Base-by-base conservation (phyloP, 495 filamentous ascomycete genomes). In the Aspergillus diversus region DNA sequence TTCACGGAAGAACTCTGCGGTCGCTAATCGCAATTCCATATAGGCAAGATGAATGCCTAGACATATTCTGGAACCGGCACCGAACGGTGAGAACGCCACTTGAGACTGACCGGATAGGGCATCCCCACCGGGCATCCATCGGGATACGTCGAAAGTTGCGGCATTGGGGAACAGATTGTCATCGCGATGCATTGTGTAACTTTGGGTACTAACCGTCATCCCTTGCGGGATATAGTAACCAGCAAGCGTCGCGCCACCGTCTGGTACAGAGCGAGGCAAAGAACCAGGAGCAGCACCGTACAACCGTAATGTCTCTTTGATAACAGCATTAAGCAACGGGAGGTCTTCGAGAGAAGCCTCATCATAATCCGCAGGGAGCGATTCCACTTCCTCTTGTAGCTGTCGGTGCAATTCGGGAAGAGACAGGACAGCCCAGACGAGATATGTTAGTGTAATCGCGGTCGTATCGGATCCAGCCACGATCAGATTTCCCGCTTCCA, bases 261-360 rank as follows among this genome's bases (percentile, higher is more conserved):
- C 48, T 0, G 70, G 66, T 0, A 69, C 65, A 12, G 67, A 51
- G 3, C 82, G 72, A 11, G 67, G 67, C 3, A 74, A 69, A 6
- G 73, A 76, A 3, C 73, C 76, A 0, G 77, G 73, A 0, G 76
- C 75, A 0, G 83, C 76, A 2, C 75, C 77, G 68, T 84, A 77
- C 11, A 87, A 62, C 7, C 84, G 69, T 35, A 87, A 66, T 0
- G 83, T 73, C 66, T 88, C 84, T 39, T 79, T 80, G 61, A 87
- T 84, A 32, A 79, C 71, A 5, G 73, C 73, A 52, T 83, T 81
- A 13, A 87, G 72, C 35, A 78, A 65, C 5, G 75, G 73, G 0
- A 81, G 63, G 4, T 63, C 52, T 42, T 79, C 71, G 5, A 82
- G 66, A 50, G 69, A 55, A 17, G 61, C 61, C n/a, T 75, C 72